phyloP scores from a whole-genome alignment of 2,329 filamentous ascomycete genomes.

The Colletotrichum australisinense region DNA sequence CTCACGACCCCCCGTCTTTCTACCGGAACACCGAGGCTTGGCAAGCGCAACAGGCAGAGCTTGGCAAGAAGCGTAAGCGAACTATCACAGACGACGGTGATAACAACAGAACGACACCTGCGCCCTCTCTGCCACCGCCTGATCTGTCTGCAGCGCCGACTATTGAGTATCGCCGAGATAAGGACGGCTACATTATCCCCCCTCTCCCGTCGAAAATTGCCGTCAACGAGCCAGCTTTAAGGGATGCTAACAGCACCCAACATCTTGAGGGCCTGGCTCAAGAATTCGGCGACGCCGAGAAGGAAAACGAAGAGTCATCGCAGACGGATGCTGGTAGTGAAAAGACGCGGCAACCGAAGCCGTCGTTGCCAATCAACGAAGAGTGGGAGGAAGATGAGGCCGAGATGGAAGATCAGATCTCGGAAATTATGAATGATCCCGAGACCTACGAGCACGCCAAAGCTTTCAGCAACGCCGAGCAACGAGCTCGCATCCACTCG shows the following conservation, averaged over 20 bases:
- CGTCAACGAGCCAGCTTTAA: slow-evolving; percentile 27
- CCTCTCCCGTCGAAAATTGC: slow-evolving; percentile 32
- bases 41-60: slow-evolving; percentile 62
- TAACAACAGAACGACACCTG: slow-evolving; percentile 33
- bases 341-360: slow-evolving; percentile 41
- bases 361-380: slow-evolving; percentile 67
- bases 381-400: slow-evolving; percentile 74
- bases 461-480: slow-evolving; percentile 67
- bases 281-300: slow-evolving; percentile 32
- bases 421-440: slow-evolving; percentile 74
- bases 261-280: slow-evolving; percentile 31
- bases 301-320: background rate
- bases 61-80: slow-evolving; percentile 60
- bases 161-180: slow-evolving; percentile 34
- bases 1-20: slow-evolving; percentile 86
- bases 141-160: slow-evolving; percentile 41
- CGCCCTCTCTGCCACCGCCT: slow-evolving; percentile 36
- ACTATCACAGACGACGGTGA: slow-evolving; percentile 48
- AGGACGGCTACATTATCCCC: slow-evolving; percentile 37
- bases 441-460: slow-evolving; percentile 66
- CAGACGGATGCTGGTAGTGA: background rate
- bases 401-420: slow-evolving; percentile 76
- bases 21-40: slow-evolving; percentile 74
- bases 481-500: slow-evolving; percentile 65
- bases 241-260: slow-evolving; percentile 26